Base-by-base conservation (phyloP, 257 asterid genomes). In the Schizonepeta tenuifolia region DNA sequence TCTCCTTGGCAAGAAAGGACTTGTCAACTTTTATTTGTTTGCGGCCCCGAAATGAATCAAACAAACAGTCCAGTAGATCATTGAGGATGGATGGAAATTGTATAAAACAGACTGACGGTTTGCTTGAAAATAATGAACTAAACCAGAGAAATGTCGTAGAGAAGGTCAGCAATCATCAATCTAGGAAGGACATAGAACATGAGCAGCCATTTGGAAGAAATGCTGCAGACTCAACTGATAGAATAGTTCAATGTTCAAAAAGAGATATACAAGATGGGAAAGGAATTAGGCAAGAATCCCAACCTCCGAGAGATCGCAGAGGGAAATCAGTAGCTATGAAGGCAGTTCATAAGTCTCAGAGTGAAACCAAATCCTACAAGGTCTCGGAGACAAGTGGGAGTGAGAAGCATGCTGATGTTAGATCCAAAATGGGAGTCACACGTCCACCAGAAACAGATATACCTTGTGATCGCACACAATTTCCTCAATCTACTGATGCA, bases 1-100 rank as follows among this genome's bases (percentile, higher is more conserved):
- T 70, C 54, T 74, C 90, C 47, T 63, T 71, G 66, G 84, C 91
- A 35, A 84, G 91, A 81, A 87, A 82, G 73, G 84, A 85, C 36
- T 79, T 90, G 61, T 49, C 82, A 58, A 57, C 81, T 63, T 88
- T 92, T 71, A 15, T 87, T 64, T 70, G 85, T 65, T 14, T 44
- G 58, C 83, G 76, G 18, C 65, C 68, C 66, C 72, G 35, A 67
- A 14, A 66, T 60, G 78, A 12, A 66, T n/a, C 80, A 49, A 78
- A 73, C 73, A 73, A 74, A 78, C 77, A 46, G 33, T 15, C 65
- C 11, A 6, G 35, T 44, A 44, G 68, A 75, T 70, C 76, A 61
- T n/a, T 13, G 62, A 24, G 70, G 67, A 43, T 70, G 15, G 75
- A 67, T 38, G 54, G 40, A 60, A 68, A 65, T 67, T 68, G 64